Base-by-base conservation (phyloP, 2,329 filamentous ascomycete genomes). In the Didymosphaeria variabile region DNA sequence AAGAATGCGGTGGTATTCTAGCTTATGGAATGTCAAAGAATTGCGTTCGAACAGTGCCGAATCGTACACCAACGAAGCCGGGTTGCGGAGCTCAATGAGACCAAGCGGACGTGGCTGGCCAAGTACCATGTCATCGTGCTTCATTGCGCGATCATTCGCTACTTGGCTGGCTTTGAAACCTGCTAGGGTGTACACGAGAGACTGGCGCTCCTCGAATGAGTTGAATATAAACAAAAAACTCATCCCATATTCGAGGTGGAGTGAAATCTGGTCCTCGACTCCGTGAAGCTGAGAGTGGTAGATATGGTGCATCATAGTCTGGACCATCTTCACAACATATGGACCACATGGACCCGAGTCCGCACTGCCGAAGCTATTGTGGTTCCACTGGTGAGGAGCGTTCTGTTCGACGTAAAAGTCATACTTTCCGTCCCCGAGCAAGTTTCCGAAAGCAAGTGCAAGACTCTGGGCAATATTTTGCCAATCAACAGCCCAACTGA, bases 341-440 rank as follows among this genome's bases (percentile, higher is more conserved):
- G 69, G 68, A 3, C 68, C 69, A 38, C 70, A 72, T 4, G 70
- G 47, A 10, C 69, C 70, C 3, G 7, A 13, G 46, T 73, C 68
- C 0, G n/a, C 7, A 3, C 10, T 10, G 5, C 7, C 3, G 17
- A 19, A 12, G 0, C 3, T 15, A 46, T 73, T 73, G 51, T 69
- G 1, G 1, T 7, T 0, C 31, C 32, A 50, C 47, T 72, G 70
- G 32, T 66, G 8, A 1, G 69, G 68, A 32, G 60, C 55, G 12
- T 66, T 2, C 1, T 7, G 1, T 34, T 68, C 63, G 3, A 38
- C 10, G 0, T 1, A 1, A 15, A 55, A 67, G 0, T 21, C 21
- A 59, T 65, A 71, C 0, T 21, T 10, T 45, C 70, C 38, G n/a
- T 40, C 64, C 5, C 54, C 60, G 7, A 73, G 61, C 15, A 72